These are phyloP conservation scores for Platanthera zijinensis DNA, from an alignment of 106 monocot species.

Conservation along the genomic window DNA sequence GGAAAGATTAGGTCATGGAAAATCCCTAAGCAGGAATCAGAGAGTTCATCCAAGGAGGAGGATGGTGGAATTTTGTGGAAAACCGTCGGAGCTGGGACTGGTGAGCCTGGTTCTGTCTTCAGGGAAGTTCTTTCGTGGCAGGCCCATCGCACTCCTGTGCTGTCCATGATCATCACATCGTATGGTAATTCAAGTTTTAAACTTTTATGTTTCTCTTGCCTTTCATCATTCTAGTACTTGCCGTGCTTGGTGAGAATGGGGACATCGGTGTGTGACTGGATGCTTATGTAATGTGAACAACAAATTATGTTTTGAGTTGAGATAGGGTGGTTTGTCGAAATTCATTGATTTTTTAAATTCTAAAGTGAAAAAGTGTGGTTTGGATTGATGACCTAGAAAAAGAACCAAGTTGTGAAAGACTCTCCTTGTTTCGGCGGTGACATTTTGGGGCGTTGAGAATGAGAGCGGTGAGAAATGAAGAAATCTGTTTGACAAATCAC, in stretches of 20 bases:
- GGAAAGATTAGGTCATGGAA: slow-evolving; percentile 37
- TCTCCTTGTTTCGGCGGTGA: no score
- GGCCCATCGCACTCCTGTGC: slow-evolving; percentile 26
- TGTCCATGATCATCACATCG: slow-evolving; percentile 27
- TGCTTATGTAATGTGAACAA: not conserved
- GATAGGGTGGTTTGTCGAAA: not conserved
- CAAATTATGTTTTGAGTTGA: not conserved
- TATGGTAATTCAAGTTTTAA: slow-evolving; percentile 18
- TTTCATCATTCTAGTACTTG: not conserved
- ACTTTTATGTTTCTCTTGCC: not conserved
- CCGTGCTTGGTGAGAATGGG: not conserved
- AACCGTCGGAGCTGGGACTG: slow-evolving; percentile 5
- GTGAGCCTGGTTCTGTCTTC: slow-evolving; percentile 11
- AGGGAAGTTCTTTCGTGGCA: slow-evolving; percentile 32
- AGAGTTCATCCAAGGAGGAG: not conserved
- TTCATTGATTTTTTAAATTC: not conserved
- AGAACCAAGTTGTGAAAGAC: no score
- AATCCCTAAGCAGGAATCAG: slow-evolving; percentile 1
- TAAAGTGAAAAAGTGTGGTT: not conserved
- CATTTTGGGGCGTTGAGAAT: no score
- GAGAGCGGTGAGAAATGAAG: no score
- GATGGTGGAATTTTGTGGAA: not conserved
- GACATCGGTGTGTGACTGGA: not conserved
- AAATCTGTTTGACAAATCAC: no score
- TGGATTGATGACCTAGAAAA: no score